Conservation (phyloP, 768 basidiomycete genomes). For the Suillus luteus region DNA sequence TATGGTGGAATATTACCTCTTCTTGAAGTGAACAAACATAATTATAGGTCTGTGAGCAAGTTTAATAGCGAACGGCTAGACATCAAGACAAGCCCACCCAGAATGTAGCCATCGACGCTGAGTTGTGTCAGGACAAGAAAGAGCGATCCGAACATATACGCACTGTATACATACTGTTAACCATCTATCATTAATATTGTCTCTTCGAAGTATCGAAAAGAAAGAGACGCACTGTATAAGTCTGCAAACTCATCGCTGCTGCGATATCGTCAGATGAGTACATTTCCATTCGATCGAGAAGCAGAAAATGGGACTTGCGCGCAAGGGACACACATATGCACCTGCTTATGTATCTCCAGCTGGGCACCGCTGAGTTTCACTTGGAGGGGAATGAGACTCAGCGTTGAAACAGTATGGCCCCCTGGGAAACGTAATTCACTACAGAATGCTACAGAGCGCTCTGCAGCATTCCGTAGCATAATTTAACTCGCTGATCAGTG, state of each 20-base stretch:
- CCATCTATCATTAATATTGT: background rate
- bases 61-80: background rate
- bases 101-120: slow-evolving; percentile 1
- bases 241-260: background rate
- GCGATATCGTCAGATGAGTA: background rate
- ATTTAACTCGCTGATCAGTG: background rate
- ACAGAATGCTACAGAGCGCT: too few relatives aligned
- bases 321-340: background rate
- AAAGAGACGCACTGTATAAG: background rate
- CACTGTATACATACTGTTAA: background rate
- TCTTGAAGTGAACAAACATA: background rate
- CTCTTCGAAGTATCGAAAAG: background rate
- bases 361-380: background rate
- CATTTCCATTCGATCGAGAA: background rate
- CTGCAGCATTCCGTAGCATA: too few relatives aligned
- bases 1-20: background rate
- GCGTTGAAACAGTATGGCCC: background rate
- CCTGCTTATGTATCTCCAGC: background rate
- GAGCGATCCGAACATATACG: background rate
- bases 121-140: background rate
- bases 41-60: background rate
- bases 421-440: too few relatives aligned
- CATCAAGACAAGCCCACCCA: background rate
- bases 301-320: background rate
- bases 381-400: background rate